These are phyloP conservation scores for Aspergillus asperescens DNA, from an alignment of 495 filamentous ascomycete species.

Conservation along the genomic window DNA sequence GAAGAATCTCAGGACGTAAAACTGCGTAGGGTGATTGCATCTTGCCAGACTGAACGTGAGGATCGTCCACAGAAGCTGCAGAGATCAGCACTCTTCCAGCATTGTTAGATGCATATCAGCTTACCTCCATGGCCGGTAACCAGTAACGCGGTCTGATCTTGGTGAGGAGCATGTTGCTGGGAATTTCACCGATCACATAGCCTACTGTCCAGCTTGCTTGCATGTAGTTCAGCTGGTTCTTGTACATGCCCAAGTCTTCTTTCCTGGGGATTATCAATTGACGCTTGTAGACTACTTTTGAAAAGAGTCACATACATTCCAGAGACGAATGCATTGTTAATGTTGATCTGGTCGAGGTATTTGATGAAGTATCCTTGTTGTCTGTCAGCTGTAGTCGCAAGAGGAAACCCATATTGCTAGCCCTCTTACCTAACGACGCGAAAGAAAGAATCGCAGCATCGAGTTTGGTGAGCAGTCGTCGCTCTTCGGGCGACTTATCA, in stretches of 20 bases:
- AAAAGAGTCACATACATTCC: conserved; percentile 30
- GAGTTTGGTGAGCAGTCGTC: conserved; percentile 55
- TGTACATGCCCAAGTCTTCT: conserved; percentile 53
- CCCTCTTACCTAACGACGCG: conserved; percentile 43
- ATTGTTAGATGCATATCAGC: background rate
- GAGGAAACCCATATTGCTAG: background rate
- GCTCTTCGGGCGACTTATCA: conserved; percentile 56
- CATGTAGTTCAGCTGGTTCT: conserved; percentile 49
- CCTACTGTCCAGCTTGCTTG: conserved; percentile 57
- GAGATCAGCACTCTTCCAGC: background rate
- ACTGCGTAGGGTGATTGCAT: conserved; percentile 43
- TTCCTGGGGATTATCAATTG: conserved; percentile 44
- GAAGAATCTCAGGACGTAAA: conserved; percentile 55
- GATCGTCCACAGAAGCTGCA: conserved; percentile 52
- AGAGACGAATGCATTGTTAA: conserved; percentile 52
- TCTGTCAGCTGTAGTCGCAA: background rate
- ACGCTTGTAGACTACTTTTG: background rate
- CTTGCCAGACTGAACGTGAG: conserved; percentile 45
- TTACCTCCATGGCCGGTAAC: conserved; percentile 49
- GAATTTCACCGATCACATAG: conserved; percentile 59
- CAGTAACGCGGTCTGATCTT: conserved; percentile 51
- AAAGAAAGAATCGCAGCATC: conserved; percentile 53
- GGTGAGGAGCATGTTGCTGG: conserved; percentile 54
- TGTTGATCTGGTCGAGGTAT: conserved; percentile 53
- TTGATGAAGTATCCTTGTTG: conserved; percentile 54